These are phyloP conservation scores for Huntiella abstrusa DNA, from an alignment of 2,329 filamentous ascomycete species.

Conservation along the genomic window DNA sequence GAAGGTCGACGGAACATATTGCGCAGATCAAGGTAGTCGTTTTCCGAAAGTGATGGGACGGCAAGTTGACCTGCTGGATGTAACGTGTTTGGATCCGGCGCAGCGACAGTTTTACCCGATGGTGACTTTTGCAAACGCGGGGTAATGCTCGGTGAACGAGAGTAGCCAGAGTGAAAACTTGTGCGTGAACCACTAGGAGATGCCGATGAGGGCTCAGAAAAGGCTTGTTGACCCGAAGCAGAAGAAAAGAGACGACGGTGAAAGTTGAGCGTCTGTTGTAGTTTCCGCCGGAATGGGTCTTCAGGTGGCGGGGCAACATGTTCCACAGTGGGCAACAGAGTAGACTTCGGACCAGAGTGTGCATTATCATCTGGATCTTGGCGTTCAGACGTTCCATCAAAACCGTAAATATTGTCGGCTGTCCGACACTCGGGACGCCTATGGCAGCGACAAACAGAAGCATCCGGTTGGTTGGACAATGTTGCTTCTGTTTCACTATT, in stretches of 20 bases:
- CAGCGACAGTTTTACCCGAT: background rate
- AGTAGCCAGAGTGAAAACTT: background rate
- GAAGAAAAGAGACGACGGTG: background rate
- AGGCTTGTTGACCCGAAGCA: background rate
- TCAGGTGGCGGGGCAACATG: no score
- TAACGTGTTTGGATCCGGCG: background rate
- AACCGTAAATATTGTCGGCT: no score
- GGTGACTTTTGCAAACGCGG: background rate
- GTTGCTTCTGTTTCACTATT: conserved; percentile 2
- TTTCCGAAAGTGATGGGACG: conserved; percentile 9
- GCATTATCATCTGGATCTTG: no score
- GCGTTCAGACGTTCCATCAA: no score
- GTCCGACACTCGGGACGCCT: background rate
- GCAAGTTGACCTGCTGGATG: background rate
- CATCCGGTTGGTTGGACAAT: no score
- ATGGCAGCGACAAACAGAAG: background rate
- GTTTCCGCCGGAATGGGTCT: background rate
- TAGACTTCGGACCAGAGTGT: no score
- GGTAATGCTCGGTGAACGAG: background rate
- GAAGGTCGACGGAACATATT: conserved; percentile 10
- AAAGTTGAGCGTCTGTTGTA: background rate
- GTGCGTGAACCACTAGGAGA: background rate
- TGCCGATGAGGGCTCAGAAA: background rate
- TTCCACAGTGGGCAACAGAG: no score
- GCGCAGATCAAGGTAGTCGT: conserved; percentile 8